Conservation (phyloP, 164 flowering plant species). For the Vitis rupestris region DNA sequence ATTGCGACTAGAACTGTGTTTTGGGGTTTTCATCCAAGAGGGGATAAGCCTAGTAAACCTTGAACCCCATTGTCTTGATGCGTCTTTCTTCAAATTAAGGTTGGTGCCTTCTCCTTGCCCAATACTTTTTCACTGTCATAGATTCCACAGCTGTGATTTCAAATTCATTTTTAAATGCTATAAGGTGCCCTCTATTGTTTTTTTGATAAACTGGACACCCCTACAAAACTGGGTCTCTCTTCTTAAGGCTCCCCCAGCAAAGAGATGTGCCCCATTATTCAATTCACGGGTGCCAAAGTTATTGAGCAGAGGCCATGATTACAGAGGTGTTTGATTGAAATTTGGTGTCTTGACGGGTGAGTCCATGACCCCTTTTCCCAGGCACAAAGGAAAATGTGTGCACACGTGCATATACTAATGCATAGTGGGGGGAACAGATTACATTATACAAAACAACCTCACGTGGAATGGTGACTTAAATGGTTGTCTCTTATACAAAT, state of each 20-base stretch:
- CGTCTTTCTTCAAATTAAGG: not conserved
- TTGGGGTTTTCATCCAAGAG: too few relatives aligned
- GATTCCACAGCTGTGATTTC: not conserved
- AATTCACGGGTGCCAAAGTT: not conserved
- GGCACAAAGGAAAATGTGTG: constrained; percentile 26
- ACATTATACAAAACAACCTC: constrained; percentile 34
- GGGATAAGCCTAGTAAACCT: too few relatives aligned
- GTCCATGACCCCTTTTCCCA: constrained; percentile 24
- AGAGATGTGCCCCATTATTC: not conserved
- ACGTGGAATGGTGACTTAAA: constrained; percentile 40
- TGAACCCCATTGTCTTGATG: not conserved
- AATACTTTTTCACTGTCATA: not conserved
- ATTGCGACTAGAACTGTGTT: too few relatives aligned
- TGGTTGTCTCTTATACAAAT: constrained; percentile 44
- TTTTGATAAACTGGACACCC: not conserved
- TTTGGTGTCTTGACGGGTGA: constrained; percentile 23
- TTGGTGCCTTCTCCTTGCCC: not conserved
- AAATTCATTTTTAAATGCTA: not conserved
- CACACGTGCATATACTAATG: constrained; percentile 47
- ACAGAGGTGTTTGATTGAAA: not conserved
- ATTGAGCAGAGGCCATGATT: too few relatives aligned
- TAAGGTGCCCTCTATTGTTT: too few relatives aligned
- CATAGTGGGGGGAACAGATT: constrained; percentile 13
- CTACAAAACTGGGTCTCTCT: not conserved
- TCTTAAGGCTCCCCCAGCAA: not conserved